Base-by-base conservation (phyloP, 345 rosid species). In the Euphorbia pulcherrima region DNA sequence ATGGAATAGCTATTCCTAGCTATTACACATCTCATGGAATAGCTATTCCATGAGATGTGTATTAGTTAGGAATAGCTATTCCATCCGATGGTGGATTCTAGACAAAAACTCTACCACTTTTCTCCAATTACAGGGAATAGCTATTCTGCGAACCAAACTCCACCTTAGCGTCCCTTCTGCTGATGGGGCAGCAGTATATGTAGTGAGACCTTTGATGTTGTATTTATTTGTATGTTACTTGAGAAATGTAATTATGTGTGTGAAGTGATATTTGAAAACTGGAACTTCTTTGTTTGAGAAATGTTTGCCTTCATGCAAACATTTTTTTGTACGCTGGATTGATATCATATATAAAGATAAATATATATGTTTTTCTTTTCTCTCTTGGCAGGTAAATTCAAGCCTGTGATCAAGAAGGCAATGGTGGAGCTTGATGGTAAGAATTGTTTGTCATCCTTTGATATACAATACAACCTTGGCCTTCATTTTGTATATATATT, bases 361-460 rank as follows among this genome's bases (percentile, higher is more conserved):
- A 33, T 7, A 33, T 33, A 7, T 33, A 33, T 33, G 18, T 48
- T 48, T 13, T 24, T 7, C 21, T 11, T 21, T 21, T 9, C 2
- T 1, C 46, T 21, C 13, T 40, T 41, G 33, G 71, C 80, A 93
- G 98, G 99, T 51, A 94, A 85, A 73, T 89, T 80, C 80, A 94
- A 94, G 85, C 97, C 97, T 55, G 97, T 94, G 79, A 91, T 94
- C 77, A 94, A 94, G 90, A 94, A 94, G 84, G 97, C 99, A 64
- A 94, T 94, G 96, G 97, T 94, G 74, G 99, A 94, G 72, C 97
- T 94, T 53, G 92, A 91, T 21, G 96, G 99, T 93, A 72, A 68
- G 69, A 62, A 54, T 67, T 39, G 29, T 27, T 44, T 50, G 2
- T 33, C 1, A 17, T 10, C 2, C 21, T 44, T 29, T 7, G 0